A percentile compares a stretch with the other conserved stretches of the same genome.
These are phyloP conservation scores for Brassica nigra DNA, from an alignment of 345 rosid species.

Conservation along the genomic window DNA sequence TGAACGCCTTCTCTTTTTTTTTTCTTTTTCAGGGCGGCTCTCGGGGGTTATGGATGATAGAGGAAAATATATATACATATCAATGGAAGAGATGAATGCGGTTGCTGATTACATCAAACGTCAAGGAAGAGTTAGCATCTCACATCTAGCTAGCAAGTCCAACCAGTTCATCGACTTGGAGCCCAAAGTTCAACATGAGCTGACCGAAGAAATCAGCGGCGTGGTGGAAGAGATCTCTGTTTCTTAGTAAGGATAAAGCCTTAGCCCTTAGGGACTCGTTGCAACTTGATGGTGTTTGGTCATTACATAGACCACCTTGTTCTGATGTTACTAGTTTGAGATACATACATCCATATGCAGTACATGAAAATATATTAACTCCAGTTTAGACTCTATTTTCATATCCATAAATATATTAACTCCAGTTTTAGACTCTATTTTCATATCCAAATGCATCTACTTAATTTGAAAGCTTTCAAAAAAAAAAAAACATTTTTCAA, in stretches of 20 bases:
- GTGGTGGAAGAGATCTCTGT: constrained; percentile 53
- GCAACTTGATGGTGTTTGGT: constrained; percentile 19
- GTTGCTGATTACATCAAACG: constrained; percentile 96
- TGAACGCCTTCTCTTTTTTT: too few species aligned
- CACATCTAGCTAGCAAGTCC: constrained; percentile 93
- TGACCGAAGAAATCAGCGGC: constrained; percentile 57
- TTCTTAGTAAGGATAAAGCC: too few species aligned
- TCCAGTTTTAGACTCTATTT: too few species aligned
- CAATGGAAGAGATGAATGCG: constrained; percentile 91
- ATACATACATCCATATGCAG: constrained; percentile 22
- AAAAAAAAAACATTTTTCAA: not conserved
- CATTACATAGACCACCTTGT: constrained; percentile 14
- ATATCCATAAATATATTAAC: too few species aligned
- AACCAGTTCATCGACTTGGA: constrained; percentile 97
- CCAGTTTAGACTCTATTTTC: not conserved
- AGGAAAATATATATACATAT: constrained; percentile 96
- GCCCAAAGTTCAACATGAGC: constrained; percentile 58
- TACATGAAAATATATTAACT: constrained; percentile 9
- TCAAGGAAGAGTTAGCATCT: constrained; percentile 91
- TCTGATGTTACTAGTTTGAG: constrained; percentile 10
- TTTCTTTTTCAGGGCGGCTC: constrained; percentile 75
- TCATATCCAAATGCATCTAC: too few species aligned
- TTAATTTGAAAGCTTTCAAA: not conserved
- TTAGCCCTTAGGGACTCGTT: constrained; percentile 8
- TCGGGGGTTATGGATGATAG: constrained; percentile 98